These are phyloP conservation scores for Toxoplasma gondii DNA, from an alignment of 169 alveolate species.

Conservation along the genomic window DNA sequence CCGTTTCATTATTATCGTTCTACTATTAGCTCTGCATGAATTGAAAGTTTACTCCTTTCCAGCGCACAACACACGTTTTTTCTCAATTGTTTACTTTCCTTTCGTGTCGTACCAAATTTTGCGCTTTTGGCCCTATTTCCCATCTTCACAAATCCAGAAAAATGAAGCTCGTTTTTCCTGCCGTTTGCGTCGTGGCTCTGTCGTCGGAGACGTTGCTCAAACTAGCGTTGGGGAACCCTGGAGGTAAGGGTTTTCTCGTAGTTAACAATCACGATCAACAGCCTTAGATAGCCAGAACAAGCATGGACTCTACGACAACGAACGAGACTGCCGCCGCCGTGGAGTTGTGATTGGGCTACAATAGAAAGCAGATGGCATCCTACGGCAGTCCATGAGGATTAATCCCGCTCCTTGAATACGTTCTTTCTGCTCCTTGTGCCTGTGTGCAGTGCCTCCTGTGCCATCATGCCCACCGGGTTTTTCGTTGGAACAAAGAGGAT, in stretches of 20 bases:
- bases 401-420: too few relatives aligned
- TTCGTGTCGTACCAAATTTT: not conserved
- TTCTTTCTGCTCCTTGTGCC: not conserved
- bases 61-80: not conserved
- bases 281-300: not conserved
- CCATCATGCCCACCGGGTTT: conserved; percentile 39
- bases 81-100: not conserved
- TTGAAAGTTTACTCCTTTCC: not conserved
- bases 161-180: not conserved
- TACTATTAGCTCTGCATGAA: not conserved
- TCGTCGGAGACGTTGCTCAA: not conserved
- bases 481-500: not conserved
- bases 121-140: not conserved
- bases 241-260: not conserved
- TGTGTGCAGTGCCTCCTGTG: conserved; percentile 10
- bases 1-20: not conserved
- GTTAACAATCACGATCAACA: not conserved
- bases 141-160: not conserved
- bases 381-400: too few relatives aligned
- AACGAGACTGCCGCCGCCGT: not conserved
- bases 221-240: not conserved
- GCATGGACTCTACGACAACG: not conserved
- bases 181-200: conserved; percentile 1
- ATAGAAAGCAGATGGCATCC: too few relatives aligned
- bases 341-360: not conserved